A percentile compares a stretch with the other conserved stretches of the same genome.
These are phyloP conservation scores for Sphagnum contortum DNA, from an alignment of 225 moss, liverwort and hornwort genomes.

Conservation along the genomic window DNA sequence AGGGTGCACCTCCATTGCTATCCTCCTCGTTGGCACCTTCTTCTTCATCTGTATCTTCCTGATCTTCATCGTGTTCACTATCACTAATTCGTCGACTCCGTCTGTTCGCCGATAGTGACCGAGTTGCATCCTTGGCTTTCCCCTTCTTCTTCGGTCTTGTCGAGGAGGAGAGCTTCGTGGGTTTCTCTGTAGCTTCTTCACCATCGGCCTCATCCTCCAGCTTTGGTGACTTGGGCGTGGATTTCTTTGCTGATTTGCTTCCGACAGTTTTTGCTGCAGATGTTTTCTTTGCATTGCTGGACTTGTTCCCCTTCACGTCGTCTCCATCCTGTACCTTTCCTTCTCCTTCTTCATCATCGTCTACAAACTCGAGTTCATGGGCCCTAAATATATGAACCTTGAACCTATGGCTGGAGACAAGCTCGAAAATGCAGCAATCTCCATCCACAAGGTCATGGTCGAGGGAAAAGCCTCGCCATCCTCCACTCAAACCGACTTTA, in stretches of 20 bases:
- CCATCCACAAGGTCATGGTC: slow-evolving; percentile 54
- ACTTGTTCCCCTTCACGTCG: background rate
- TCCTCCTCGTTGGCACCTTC: too few species aligned
- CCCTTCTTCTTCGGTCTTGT: too few species aligned
- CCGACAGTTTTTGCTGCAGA: too few species aligned
- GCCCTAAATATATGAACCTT: slow-evolving; percentile 29
- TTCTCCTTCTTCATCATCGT: slow-evolving; percentile 5
- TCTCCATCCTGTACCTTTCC: slow-evolving; percentile 2
- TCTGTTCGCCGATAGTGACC: too few species aligned
- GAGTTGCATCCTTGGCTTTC: too few species aligned
- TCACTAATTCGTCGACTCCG: background rate
- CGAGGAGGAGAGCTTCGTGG: too few species aligned
- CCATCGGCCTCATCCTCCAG: too few species aligned
- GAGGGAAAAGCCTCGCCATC: slow-evolving; percentile 45
- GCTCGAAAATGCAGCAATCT: slow-evolving; percentile 47
- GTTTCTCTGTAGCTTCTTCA: too few species aligned
- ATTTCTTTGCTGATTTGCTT: too few species aligned
- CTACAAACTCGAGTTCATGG: slow-evolving; percentile 16
- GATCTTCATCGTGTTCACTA: slow-evolving; percentile 1
- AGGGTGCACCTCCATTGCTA: too few species aligned
- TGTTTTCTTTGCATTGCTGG: too few species aligned
- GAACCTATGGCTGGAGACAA: slow-evolving; percentile 23
- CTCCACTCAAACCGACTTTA: slow-evolving; percentile 45
- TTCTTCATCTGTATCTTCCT: background rate
- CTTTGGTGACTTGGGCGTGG: too few species aligned